Evolutionary conservation across 2,329 filamentous ascomycete genomes (phyloP).

Genomic region (Pyricularia sp.): DNA sequence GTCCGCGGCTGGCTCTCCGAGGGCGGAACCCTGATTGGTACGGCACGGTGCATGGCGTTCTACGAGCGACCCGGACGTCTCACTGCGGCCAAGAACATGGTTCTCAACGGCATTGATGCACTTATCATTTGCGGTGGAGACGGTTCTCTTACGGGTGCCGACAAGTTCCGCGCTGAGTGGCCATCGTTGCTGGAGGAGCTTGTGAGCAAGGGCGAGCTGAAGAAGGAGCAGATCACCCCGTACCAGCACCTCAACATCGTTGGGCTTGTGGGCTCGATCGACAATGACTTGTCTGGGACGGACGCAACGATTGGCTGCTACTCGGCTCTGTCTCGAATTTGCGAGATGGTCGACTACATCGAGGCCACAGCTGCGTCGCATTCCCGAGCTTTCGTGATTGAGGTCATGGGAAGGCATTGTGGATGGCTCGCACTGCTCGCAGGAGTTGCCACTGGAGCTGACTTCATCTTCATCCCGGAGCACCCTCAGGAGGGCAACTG

Average conservation of each 20-base stretch:
- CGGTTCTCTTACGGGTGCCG: constrained; percentile 87
- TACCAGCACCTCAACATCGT: constrained; percentile 91
- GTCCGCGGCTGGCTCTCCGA: constrained; percentile 90
- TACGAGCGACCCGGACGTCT: constrained; percentile 77
- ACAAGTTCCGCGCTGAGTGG: constrained; percentile 89
- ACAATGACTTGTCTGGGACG: constrained; percentile 95
- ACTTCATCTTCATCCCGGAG: constrained; percentile 95
- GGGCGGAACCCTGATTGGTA: constrained; percentile 91
- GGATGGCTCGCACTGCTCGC: constrained; percentile 96
- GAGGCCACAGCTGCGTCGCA: constrained; percentile 91
- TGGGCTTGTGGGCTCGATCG: constrained; percentile 89
- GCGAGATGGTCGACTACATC: constrained; percentile 91
- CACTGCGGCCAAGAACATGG: constrained; percentile 84
- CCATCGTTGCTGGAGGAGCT: constrained; percentile 76
- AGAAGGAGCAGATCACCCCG: constrained; percentile 54
- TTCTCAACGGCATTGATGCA: constrained; percentile 84
- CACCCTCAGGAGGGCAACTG: constrained; percentile 79
- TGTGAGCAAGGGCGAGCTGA: constrained; percentile 59
- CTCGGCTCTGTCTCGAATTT: constrained; percentile 84
- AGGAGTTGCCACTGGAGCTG: constrained; percentile 85
- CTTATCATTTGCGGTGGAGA: constrained; percentile 96
- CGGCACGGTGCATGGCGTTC: constrained; percentile 84
- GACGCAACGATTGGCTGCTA: constrained; percentile 97
- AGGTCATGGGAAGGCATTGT: constrained; percentile 97
- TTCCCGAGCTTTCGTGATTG: constrained; percentile 90